These are phyloP conservation scores for Eragrostis nindensis DNA, from an alignment of 176 grass and related monocot genomes.

Conservation along the genomic window DNA sequence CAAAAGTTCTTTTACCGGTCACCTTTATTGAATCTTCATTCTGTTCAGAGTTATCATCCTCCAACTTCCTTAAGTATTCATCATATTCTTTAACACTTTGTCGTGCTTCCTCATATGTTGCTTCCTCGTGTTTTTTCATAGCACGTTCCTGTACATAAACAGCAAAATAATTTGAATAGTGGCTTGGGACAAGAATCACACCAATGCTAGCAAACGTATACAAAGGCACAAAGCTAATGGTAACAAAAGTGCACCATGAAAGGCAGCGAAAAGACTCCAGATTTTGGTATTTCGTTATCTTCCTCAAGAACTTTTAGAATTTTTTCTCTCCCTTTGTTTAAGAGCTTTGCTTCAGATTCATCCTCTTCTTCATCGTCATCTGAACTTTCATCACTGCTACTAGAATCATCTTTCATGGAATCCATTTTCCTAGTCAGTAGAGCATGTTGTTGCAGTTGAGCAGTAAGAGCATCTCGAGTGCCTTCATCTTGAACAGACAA, in stretches of 20 bases:
- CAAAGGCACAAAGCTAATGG: slow-evolving; percentile 11
- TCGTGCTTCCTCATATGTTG: slow-evolving; percentile 70
- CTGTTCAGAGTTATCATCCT: slow-evolving; percentile 55
- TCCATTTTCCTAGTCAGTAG: slow-evolving; percentile 93
- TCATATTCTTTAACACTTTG: slow-evolving; percentile 82
- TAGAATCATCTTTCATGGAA: slow-evolving; percentile 71
- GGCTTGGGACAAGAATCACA: background rate
- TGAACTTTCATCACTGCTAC: slow-evolving; percentile 75
- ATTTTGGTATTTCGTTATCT: slow-evolving; percentile 59
- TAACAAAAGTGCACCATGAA: slow-evolving; percentile 71
- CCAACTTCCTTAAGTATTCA: slow-evolving; percentile 75
- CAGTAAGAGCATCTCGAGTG: slow-evolving; percentile 77
- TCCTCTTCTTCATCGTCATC: slow-evolving; percentile 60
- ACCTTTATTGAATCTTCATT: slow-evolving; percentile 58
- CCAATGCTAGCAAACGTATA: slow-evolving; percentile 11
- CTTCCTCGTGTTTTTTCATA: slow-evolving; percentile 80
- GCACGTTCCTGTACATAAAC: slow-evolving; percentile 69
- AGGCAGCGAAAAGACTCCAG: slow-evolving; percentile 83
- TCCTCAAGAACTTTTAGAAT: slow-evolving; percentile 70
- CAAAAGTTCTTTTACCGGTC: slow-evolving; percentile 77
- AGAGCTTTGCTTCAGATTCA: slow-evolving; percentile 53
- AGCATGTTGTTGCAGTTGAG: slow-evolving; percentile 78
- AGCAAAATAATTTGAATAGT: slow-evolving; percentile 7
- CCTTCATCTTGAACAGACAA: slow-evolving; percentile 84
- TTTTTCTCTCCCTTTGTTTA: slow-evolving; percentile 80